Conservation (phyloP, 2,329 filamentous ascomycete species). For the Fonsecaea monophora region DNA sequence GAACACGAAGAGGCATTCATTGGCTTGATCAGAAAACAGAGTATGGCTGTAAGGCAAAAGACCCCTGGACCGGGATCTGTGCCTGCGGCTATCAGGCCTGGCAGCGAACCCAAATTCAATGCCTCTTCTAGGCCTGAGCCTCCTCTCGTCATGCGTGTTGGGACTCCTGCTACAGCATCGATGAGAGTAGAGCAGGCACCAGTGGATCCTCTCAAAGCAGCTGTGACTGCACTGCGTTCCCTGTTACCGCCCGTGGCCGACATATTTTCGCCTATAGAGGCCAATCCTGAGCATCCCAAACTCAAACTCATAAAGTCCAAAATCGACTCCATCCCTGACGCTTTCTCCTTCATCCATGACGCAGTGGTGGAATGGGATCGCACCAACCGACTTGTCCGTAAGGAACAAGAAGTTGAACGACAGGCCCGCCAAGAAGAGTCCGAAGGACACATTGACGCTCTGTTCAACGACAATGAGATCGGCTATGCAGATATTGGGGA, state of each 20-base stretch:
- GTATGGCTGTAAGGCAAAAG: slow-evolving; percentile 40
- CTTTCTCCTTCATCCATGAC: slow-evolving; percentile 54
- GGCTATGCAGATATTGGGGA: slow-evolving; percentile 64
- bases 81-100: slow-evolving; percentile 44
- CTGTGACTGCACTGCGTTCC: slow-evolving; percentile 25
- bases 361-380: slow-evolving; percentile 55
- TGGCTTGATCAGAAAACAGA: slow-evolving; percentile 56
- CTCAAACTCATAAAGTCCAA: slow-evolving; percentile 28
- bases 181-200: not conserved
- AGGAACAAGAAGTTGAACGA: slow-evolving; percentile 57
- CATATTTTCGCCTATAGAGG: slow-evolving; percentile 15
- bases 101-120: slow-evolving; percentile 34
- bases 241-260: slow-evolving; percentile 23
- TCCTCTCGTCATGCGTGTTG: slow-evolving; percentile 45
- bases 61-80: slow-evolving; percentile 21
- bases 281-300: slow-evolving; percentile 23
- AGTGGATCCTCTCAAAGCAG: slow-evolving; percentile 24
- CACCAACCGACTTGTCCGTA: slow-evolving; percentile 52
- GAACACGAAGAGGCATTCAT: slow-evolving; percentile 55
- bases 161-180: slow-evolving; percentile 22
- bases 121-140: slow-evolving; percentile 40
- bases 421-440: slow-evolving; percentile 59
- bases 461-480: slow-evolving; percentile 64
- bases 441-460: slow-evolving; percentile 59
- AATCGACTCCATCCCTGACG: slow-evolving; percentile 43